phyloP scores from a whole-genome alignment of 2,329 filamentous ascomycete species.

The Eurotiales sp. region DNA sequence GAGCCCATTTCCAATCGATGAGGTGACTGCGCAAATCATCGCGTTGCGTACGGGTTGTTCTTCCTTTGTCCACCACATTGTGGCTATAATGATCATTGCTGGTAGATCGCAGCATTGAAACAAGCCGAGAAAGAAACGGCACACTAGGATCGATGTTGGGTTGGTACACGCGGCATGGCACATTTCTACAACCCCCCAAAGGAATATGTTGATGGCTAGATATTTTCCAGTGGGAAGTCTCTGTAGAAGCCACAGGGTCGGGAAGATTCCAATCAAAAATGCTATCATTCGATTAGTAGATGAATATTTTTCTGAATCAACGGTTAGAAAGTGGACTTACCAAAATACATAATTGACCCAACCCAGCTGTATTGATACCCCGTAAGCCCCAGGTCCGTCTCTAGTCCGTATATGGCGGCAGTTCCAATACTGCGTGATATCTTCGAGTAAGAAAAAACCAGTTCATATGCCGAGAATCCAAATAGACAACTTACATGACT shows the following conservation, averaged over 20 bases:
- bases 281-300: neutral
- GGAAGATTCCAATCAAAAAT: conserved; percentile 11
- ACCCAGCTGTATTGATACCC: conserved; percentile 25
- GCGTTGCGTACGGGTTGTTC: conserved; percentile 28
- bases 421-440: neutral
- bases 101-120: conserved; percentile 24
- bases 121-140: conserved; percentile 25
- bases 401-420: conserved; percentile 23
- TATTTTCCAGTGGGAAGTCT: conserved; percentile 19
- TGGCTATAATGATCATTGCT: conserved; percentile 4
- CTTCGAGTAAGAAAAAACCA: neutral
- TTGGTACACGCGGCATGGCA: conserved; percentile 14
- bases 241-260: conserved; percentile 15
- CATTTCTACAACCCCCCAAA: conserved; percentile 19
- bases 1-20: conserved; percentile 3
- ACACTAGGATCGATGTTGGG: conserved; percentile 7
- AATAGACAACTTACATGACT: neutral
- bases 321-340: too few relatives aligned
- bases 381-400: conserved; percentile 18
- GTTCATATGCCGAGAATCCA: neutral
- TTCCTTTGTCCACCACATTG: conserved; percentile 30
- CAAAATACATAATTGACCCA: conserved; percentile 23
- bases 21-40: conserved; percentile 5
- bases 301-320: neutral
- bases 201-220: conserved; percentile 17